Base-by-base conservation (phyloP, 2,329 filamentous ascomycete genomes). In the Hypomyces perniciosus region DNA sequence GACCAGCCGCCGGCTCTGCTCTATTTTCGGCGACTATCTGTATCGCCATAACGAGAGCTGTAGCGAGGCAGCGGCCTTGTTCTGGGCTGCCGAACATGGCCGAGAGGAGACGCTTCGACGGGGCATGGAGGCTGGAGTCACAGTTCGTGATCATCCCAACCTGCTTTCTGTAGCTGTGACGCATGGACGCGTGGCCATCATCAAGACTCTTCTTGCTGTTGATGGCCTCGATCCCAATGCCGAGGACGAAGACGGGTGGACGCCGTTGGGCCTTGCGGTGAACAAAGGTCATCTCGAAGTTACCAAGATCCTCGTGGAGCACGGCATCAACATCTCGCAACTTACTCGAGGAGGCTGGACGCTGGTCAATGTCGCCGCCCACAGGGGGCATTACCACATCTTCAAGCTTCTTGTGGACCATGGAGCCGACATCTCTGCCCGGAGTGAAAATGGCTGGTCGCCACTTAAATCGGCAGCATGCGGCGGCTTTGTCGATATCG, bases 21-120 rank as follows among this genome's bases (percentile, higher is more conserved):
- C 9, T 10, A 31, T 54, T n/a, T 48, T 54, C n/a, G 39, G 33
- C 44, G 44, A 54, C 28, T 30, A 42, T 13, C 31, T 54, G 13
- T 54, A 54, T 29, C 48, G 20, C n/a, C 40, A 44, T 8, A 51
- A 54, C 13, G 43, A 44, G 9, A 45, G 20, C n/a, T 6, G 45
- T 27, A 10, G 27, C 4, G 20, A 26, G 20, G 44, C 35, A 26
- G 39, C 42, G 8, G 51, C 48, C n/a, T 41, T 54, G 9, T 13
- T 13, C 12, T 54, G 52, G 52, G 52, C 52, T 10, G 49, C 52
- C 5, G 38, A 1, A 8, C 20, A 9, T 2, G 52, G 51, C 31
- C 42, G 26, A 8, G 33, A 39, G 6, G 40, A 46, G 6, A 54
- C 44, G 6, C 13, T 54, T 1, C 12, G 39, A 9, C 46, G 45